Conservation (phyloP, 2,329 filamentous ascomycete species). For the Xylaria sp. region DNA sequence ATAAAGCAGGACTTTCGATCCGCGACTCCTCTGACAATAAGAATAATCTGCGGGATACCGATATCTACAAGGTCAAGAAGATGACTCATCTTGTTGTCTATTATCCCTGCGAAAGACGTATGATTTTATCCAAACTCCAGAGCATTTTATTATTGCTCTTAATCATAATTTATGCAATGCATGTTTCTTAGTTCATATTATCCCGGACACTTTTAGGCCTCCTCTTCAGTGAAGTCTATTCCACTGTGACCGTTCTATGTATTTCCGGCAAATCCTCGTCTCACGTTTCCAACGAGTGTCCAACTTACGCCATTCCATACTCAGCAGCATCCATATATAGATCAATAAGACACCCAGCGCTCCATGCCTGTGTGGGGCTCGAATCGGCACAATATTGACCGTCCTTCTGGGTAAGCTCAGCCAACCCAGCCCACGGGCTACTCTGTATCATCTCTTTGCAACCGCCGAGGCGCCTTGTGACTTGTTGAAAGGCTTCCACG, state of each 20-base stretch:
- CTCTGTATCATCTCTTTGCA: slow-evolving; percentile 87
- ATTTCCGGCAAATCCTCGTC: neutral
- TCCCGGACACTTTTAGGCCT: neutral
- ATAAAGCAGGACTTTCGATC: too few species aligned
- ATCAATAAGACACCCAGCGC: slow-evolving; percentile 92
- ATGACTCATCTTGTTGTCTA: neutral
- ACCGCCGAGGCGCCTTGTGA: slow-evolving; percentile 81
- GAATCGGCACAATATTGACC: slow-evolving; percentile 88
- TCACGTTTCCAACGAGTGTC: slow-evolving; percentile 8
- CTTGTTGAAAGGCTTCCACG: slow-evolving; percentile 93
- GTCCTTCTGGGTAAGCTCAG: slow-evolving; percentile 91
- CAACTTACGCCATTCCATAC: slow-evolving; percentile 43
- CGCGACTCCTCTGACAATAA: too few species aligned
- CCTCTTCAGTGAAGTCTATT: neutral
- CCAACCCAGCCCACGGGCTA: slow-evolving; percentile 88
- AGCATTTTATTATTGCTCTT: slow-evolving; percentile 1
- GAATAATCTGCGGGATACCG: too few species aligned
- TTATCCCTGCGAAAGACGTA: neutral
- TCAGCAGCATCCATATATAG: slow-evolving; percentile 89
- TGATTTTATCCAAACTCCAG: neutral
- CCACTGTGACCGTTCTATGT: neutral
- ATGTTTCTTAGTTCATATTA: slow-evolving; percentile 7
- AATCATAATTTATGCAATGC: slow-evolving; percentile 10
- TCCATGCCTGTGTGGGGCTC: slow-evolving; percentile 96
- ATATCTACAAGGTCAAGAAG: neutral